Evolutionary conservation across 2,329 filamentous ascomycete genomes (phyloP).

Genomic region (Fusarium anthophilum): DNA sequence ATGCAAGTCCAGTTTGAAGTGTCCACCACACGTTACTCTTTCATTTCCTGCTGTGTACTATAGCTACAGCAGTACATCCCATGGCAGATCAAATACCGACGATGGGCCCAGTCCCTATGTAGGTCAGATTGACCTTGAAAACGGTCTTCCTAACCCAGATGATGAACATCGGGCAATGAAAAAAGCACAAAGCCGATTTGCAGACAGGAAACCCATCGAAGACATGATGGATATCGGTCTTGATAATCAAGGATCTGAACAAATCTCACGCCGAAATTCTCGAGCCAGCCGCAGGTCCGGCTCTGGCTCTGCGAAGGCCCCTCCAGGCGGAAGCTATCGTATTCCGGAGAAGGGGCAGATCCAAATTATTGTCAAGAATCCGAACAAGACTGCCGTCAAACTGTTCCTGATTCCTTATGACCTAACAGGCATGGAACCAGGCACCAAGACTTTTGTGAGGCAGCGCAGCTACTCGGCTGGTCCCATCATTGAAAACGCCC

Average conservation of each 20-base stretch:
- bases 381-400: slow-evolving; percentile 97
- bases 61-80: slow-evolving; percentile 78
- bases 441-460: slow-evolving; percentile 94
- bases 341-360: slow-evolving; percentile 94
- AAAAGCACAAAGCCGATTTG: slow-evolving; percentile 58
- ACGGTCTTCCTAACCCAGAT: slow-evolving; percentile 69
- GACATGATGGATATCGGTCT: slow-evolving; percentile 34
- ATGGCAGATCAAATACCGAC: slow-evolving; percentile 71
- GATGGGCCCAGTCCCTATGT: slow-evolving; percentile 97
- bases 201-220: slow-evolving; percentile 49
- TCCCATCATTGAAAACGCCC: slow-evolving; percentile 77
- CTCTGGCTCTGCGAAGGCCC: slow-evolving; percentile 62
- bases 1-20: slow-evolving; percentile 85
- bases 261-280: slow-evolving; percentile 45
- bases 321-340: slow-evolving; percentile 89
- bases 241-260: slow-evolving; percentile 23
- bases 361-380: slow-evolving; percentile 97
- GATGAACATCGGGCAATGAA: slow-evolving; percentile 58
- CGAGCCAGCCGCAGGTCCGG: slow-evolving; percentile 64
- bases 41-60: slow-evolving; percentile 97
- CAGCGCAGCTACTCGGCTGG: slow-evolving; percentile 93
- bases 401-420: slow-evolving; percentile 95
- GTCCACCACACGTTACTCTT: slow-evolving; percentile 88
- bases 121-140: slow-evolving; percentile 89
- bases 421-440: slow-evolving; percentile 88